Evolutionary conservation across 2,329 filamentous ascomycete species (phyloP).

Genomic region (Aschersonia sp.): DNA sequence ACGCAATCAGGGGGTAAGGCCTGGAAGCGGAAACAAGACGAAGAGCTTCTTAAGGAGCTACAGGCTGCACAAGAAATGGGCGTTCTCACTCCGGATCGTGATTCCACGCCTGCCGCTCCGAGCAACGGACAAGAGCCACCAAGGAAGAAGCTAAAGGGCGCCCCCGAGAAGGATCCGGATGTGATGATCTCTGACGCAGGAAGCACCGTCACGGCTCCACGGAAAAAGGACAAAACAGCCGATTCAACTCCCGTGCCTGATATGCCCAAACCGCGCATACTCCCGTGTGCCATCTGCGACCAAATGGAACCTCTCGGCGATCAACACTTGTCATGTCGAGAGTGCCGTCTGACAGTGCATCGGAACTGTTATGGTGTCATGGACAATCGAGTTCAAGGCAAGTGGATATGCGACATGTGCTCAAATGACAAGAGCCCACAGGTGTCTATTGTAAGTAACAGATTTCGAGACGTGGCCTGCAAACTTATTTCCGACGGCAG

Average conservation of each 20-base stretch:
- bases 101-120: constrained; percentile 18
- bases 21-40: constrained; percentile 80
- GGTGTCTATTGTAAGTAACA: constrained; percentile 64
- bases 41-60: constrained; percentile 71
- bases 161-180: constrained; percentile 36
- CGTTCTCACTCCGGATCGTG: constrained; percentile 26
- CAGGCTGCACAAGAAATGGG: constrained; percentile 47
- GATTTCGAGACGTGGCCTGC: constrained; percentile 13
- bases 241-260: constrained; percentile 52
- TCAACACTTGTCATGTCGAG: constrained; percentile 62
- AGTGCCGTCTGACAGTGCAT: constrained; percentile 86
- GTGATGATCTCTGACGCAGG: constrained; percentile 28
- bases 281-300: constrained; percentile 78
- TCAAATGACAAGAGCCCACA: constrained; percentile 83
- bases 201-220: constrained; percentile 22
- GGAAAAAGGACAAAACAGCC: constrained; percentile 46
- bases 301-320: constrained; percentile 58
- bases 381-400: constrained; percentile 52
- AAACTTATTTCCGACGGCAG: background rate
- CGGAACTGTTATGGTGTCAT: constrained; percentile 80
- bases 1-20: constrained; percentile 64
- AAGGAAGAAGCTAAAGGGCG: constrained; percentile 49
- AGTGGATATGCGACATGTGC: constrained; percentile 96
- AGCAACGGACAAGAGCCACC: constrained; percentile 34
- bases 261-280: constrained; percentile 58